phyloP scores from a whole-genome alignment of 768 basidiomycete genomes.

The Naganishia onofrii region DNA sequence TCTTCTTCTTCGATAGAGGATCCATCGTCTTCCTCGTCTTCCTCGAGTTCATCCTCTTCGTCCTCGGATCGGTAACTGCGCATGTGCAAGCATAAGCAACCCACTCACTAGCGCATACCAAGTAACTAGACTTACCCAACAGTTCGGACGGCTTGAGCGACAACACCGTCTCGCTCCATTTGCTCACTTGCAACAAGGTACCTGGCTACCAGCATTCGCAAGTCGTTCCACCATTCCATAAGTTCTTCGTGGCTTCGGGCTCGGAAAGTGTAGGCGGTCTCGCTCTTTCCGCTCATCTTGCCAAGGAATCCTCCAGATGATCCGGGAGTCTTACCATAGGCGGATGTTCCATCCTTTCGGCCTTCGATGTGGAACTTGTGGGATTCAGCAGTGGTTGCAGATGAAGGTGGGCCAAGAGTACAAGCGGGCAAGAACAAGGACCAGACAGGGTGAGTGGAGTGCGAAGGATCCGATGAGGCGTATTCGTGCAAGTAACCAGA shows the following conservation, averaged over 20 bases:
- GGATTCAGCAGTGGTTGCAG: slow-evolving; percentile 61
- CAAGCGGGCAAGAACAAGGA: slow-evolving; percentile 89
- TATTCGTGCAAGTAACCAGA: slow-evolving; percentile 97
- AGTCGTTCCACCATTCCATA: slow-evolving; percentile 99
- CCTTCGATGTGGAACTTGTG: slow-evolving; percentile 99
- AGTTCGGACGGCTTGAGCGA: slow-evolving; percentile 83
- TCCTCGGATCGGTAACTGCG: slow-evolving; percentile 63
- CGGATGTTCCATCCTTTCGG: slow-evolving; percentile 72
- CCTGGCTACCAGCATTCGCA: slow-evolving; percentile 85
- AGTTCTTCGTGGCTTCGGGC: slow-evolving; percentile 87
- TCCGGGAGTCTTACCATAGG: slow-evolving; percentile 50
- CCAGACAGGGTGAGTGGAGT: slow-evolving; percentile 64
- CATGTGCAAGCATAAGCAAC: slow-evolving; percentile 24
- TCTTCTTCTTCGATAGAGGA: slow-evolving; percentile 63
- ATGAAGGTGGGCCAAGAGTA: slow-evolving; percentile 86
- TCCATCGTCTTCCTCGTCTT: slow-evolving; percentile 59
- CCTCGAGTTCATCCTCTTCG: slow-evolving; percentile 54
- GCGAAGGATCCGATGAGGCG: slow-evolving; percentile 66
- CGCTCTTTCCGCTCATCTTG: slow-evolving; percentile 52
- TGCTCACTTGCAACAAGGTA: slow-evolving; percentile 91
- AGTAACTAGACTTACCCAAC: slow-evolving; percentile 65
- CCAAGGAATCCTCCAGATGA: slow-evolving; percentile 51
- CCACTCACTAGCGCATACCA: neutral
- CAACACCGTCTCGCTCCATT: slow-evolving; percentile 86
- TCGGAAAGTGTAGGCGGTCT: slow-evolving; percentile 80